Percentiles rank a stretch among this genome's conserved stretches.
phyloP scores from a whole-genome alignment of 2,329 filamentous ascomycete genomes.

The Penicillium vulpinum region DNA sequence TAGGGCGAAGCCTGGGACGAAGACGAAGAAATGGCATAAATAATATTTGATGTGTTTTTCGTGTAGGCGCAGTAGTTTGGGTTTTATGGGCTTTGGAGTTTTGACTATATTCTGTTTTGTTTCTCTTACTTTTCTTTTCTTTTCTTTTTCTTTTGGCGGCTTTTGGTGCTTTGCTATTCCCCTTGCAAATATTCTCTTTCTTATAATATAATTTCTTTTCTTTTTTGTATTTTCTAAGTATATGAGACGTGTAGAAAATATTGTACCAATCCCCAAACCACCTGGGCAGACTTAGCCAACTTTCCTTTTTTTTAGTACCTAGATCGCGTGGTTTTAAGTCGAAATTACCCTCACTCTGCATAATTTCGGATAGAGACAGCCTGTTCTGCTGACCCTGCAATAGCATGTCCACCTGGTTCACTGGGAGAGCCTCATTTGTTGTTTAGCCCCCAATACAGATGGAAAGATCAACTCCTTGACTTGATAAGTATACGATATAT shows the following conservation, averaged over 20 bases:
- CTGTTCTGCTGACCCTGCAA: neutral
- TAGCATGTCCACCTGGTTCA: neutral
- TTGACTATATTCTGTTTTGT: neutral
- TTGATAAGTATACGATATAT: neutral
- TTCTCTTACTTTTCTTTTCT: neutral
- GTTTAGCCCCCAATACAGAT: neutral
- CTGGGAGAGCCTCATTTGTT: neutral
- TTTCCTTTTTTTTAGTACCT: too few relatives aligned
- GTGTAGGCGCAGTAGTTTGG: neutral
- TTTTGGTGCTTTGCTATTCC: conserved; percentile 3
- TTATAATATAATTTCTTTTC: conserved; percentile 14
- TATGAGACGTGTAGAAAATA: neutral
- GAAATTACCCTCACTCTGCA: too few relatives aligned
- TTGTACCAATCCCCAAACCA: neutral
- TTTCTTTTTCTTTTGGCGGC: neutral
- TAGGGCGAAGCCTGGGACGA: conserved; percentile 26
- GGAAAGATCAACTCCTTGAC: neutral
- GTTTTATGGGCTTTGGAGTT: neutral
- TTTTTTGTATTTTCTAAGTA: neutral
- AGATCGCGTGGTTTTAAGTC: too few relatives aligned
- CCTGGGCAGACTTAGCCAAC: too few relatives aligned
- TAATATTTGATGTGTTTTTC: conserved; percentile 22
- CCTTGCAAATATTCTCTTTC: neutral
- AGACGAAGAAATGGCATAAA: conserved; percentile 41
- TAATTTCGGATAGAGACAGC: neutral